phyloP scores from a whole-genome alignment of 2,329 filamentous ascomycete genomes.

The Biscogniauxia marginata region DNA sequence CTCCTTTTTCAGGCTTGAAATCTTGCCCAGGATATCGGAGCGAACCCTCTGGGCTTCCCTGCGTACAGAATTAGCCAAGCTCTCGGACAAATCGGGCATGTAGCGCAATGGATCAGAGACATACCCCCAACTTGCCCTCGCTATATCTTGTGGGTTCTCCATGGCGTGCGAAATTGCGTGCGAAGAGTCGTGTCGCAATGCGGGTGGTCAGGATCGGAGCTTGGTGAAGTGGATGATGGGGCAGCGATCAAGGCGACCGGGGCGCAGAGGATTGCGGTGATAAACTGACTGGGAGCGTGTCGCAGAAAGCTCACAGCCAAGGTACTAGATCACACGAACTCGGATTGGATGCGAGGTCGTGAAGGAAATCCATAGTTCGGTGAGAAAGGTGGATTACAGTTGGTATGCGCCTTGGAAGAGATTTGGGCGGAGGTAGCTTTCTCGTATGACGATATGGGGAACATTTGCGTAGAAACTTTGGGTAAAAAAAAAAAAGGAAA shows the following conservation, averaged over 20 bases:
- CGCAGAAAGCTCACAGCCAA: constrained; percentile 29
- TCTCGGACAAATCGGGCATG: neutral
- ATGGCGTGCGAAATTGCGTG: constrained; percentile 14
- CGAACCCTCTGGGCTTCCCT: constrained; percentile 31
- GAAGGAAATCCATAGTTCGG: constrained; percentile 34
- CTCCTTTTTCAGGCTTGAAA: constrained; percentile 29
- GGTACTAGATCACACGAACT: constrained; percentile 34
- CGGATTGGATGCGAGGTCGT: constrained; percentile 22
- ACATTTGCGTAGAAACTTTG: constrained; percentile 31
- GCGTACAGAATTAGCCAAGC: constrained; percentile 12
- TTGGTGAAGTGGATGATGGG: constrained; percentile 5
- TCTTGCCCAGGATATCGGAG: constrained; percentile 23
- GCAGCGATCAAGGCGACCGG: constrained; percentile 17
- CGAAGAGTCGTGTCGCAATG: constrained; percentile 2
- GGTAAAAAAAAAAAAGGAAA: neutral
- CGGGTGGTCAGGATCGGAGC: constrained; percentile 5
- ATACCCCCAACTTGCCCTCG: constrained; percentile 29
- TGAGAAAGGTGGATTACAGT: constrained; percentile 18
- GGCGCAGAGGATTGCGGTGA: constrained; percentile 13
- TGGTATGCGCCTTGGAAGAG: constrained; percentile 21
- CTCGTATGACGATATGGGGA: constrained; percentile 25
- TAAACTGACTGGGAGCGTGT: constrained; percentile 15
- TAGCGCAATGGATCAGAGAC: constrained; percentile 9
- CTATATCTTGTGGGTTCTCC: constrained; percentile 28
- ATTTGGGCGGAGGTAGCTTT: constrained; percentile 25